Percentiles rank a stretch among this genome's conserved stretches.
These are phyloP conservation scores for Agaricus sinodeliciosus DNA, from an alignment of 768 basidiomycete species.

Conservation along the genomic window DNA sequence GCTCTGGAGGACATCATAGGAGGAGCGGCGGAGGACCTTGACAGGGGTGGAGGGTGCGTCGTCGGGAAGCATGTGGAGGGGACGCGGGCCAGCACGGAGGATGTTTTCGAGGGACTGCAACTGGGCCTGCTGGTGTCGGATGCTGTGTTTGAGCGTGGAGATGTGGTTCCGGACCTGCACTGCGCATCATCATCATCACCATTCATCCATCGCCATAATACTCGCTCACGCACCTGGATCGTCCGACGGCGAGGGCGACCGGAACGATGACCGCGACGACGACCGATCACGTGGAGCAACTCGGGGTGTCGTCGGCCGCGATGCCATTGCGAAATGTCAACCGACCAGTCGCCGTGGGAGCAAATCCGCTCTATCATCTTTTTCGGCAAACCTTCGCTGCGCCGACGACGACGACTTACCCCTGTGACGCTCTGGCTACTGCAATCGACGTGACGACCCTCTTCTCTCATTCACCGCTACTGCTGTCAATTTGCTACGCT, in stretches of 20 bases:
- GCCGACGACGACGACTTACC: too few species aligned
- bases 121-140: slow-evolving; percentile 81
- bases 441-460: too few species aligned
- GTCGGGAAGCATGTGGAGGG: slow-evolving; percentile 17
- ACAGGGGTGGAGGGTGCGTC: slow-evolving; percentile 34
- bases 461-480: too few species aligned
- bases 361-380: neutral
- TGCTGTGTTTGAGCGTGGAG: slow-evolving; percentile 75
- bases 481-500: too few species aligned
- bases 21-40: slow-evolving; percentile 46
- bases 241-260: slow-evolving; percentile 56
- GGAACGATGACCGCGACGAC: slow-evolving; percentile 36
- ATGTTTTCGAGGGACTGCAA: slow-evolving; percentile 62
- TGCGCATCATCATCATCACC: slow-evolving; percentile 18
- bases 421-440: too few species aligned
- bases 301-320: neutral
- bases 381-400: too few species aligned
- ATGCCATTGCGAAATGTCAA: slow-evolving; percentile 18
- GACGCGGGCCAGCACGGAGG: slow-evolving; percentile 61
- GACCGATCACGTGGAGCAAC: slow-evolving; percentile 15
- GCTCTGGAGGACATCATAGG: slow-evolving; percentile 63
- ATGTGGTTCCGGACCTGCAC: slow-evolving; percentile 75
- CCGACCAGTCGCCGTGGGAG: slow-evolving; percentile 23
- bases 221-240: slow-evolving; percentile 50
- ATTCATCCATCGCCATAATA: too few species aligned